Base-by-base conservation (phyloP, 2,329 filamentous ascomycete species). In the Ceratocystis cubensis region DNA sequence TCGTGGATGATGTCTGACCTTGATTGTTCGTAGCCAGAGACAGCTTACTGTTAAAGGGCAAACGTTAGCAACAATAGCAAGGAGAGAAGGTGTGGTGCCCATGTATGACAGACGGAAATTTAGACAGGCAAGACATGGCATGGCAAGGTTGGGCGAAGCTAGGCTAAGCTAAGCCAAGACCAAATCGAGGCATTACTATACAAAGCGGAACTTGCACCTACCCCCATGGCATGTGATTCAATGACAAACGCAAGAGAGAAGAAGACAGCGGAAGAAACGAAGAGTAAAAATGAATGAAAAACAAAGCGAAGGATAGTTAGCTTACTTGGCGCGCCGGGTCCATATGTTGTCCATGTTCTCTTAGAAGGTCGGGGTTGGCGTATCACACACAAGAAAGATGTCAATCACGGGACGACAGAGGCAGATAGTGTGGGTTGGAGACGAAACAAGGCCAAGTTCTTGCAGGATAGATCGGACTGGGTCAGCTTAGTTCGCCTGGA, bases 301-400 rank as follows among this genome's bases (percentile, higher is more conserved):
- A 71, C 53, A 25, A 20, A 17, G 66, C 59, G n/a, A 33, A n/a
- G 50, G 65, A 53, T 56, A 50, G 57, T 17, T 53, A 65, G 77
- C 86, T 77, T 82, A 92, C 89, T 91, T 91, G 78, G 86, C 88
- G 78, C 89, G 88, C 78, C 89, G 87, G 78, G 84, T 88, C 89
- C 89, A 93, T 80, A 85, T 78, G 75, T 81, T 83, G 76, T 84
- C 83, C 83, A 85, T 85, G 75, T 67, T 67, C 61, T 61, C 62
- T 61, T 25, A 41, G 17, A 22, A 41, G 37, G 37, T 41, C 37
- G 8, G 37, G 37, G 75, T 78, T 77, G 75, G 74, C 73, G 66
- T 71, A 68, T 71, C 70, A 72, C 71, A 70, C 30, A 41, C 37
- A 41, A 41, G 37, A 41, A 50, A 22, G 57, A 45, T 37, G 20